Evolutionary conservation across 2,329 filamentous ascomycete genomes (phyloP), one percentile per base, ranked within the genome.

Genomic region (Phialophora tarda): DNA sequence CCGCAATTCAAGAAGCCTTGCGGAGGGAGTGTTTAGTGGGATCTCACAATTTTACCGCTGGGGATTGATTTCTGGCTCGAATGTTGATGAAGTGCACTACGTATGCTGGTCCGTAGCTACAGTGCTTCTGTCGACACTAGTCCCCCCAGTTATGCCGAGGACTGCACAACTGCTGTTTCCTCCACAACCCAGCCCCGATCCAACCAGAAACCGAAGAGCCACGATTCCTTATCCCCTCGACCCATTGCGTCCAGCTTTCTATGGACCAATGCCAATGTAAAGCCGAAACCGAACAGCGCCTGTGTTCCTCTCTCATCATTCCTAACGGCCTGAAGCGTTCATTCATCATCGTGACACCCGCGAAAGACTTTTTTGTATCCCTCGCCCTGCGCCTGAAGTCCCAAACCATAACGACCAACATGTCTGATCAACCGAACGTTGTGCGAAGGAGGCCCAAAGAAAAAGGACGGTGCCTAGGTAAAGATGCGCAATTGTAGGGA

Each of bases 331-430:
- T 53, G 48, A 41, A 38, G 59, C 50, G n/a, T 51, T 61, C 28
- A 21, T 60, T 61, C 48, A 10, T 59, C 24, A 41, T 54, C 32
- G 47, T 53, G 24, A 53, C 38, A 61, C 41, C 23, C 54, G 48
- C 17, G 44, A 30, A 51, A 61, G 23, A 38, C 48, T 61, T 61
- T 61, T 61, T 12, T 61, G 59, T 61, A 61, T 28, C 48, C 30
- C 30, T 61, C 30, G 21, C 14, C 59, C 48, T 61, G 59, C 59
- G 47, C 58, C 58, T 34, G 10, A 53, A 60, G 8, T n/a, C 48
- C 48, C 32, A 26, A 8, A 10, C 2, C 21, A 23, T 26, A 21
- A 10, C 17, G 44, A 54, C n/a, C 8, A 60, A 60, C 21, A 6
- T 24, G 47, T 7, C 1, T 51, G 14, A 26, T 28, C 23, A 28